phyloP scores from a whole-genome alignment of 257 asterid genomes.

The Solanum habrochaites region DNA sequence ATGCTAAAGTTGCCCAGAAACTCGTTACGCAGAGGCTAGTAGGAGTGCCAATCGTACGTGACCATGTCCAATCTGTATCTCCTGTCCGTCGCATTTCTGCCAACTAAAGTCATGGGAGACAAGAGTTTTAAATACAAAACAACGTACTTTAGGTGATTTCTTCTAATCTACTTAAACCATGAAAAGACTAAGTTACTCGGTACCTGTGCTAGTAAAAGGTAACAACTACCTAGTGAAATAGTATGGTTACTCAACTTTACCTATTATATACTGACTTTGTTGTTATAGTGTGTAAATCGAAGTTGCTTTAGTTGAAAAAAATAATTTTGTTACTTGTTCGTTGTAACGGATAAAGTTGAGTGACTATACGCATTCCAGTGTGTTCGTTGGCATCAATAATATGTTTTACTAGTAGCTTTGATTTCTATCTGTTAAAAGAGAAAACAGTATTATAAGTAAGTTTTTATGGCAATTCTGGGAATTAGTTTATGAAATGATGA shows the following conservation, averaged over 20 bases:
- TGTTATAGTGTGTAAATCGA: background rate
- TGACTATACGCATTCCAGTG: background rate
- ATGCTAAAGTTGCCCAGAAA: slow-evolving; percentile 54
- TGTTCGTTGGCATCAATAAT: background rate
- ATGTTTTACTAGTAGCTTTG: background rate
- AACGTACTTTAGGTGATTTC: background rate
- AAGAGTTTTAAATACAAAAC: background rate
- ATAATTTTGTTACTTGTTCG: background rate
- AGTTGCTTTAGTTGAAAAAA: background rate
- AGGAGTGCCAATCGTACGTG: slow-evolving; percentile 78
- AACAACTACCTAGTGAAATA: background rate
- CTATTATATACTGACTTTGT: background rate
- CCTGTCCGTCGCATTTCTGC: slow-evolving; percentile 56
- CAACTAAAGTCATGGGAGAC: slow-evolving; percentile 32
- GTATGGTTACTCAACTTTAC: background rate
- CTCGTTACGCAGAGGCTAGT: slow-evolving; percentile 45
- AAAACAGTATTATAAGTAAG: background rate
- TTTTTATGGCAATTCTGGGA: background rate
- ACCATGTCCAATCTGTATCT: slow-evolving; percentile 54
- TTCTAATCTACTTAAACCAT: background rate
- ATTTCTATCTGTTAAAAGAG: background rate
- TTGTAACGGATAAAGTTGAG: background rate
- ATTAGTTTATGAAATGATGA: background rate
- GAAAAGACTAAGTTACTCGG: too few relatives aligned
- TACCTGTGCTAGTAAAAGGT: background rate